Evolutionary conservation across 441 rosid genomes (phyloP).

Genomic region (Dalechampia spathulata): DNA sequence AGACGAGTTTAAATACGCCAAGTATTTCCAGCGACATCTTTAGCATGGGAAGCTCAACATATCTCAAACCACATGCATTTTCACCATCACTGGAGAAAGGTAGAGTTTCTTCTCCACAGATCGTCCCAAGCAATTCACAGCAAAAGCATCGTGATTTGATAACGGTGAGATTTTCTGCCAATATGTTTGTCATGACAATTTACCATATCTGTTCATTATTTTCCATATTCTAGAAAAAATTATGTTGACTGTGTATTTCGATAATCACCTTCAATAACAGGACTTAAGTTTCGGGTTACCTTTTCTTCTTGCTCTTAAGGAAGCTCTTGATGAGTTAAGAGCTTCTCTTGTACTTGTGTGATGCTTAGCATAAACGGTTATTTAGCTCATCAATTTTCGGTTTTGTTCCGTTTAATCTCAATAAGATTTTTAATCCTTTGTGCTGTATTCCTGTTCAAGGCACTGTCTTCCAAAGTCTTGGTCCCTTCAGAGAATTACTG

Average conservation of each 20-base stretch:
- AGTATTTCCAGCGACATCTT: conserved; percentile 18
- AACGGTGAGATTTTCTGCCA: conserved; percentile 28
- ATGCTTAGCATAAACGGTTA: neutral
- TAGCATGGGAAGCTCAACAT: conserved; percentile 24
- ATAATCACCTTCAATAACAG: neutral
- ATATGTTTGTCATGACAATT: neutral
- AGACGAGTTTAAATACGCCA: conserved; percentile 20
- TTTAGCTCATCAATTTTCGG: neutral
- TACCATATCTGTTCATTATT: neutral
- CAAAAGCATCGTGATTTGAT: conserved; percentile 2
- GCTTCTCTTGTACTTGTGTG: neutral
- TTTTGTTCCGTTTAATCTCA: neutral
- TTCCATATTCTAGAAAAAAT: neutral
- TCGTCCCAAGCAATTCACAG: conserved; percentile 10
- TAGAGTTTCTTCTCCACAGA: conserved; percentile 25
- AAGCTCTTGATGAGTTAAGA: neutral
- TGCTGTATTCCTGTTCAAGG: conserved; percentile 17
- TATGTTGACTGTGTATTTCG: neutral
- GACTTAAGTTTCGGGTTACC: neutral
- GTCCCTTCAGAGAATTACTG: conserved; percentile 19
- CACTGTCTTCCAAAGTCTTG: conserved; percentile 16
- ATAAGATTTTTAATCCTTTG: conserved; percentile 3
- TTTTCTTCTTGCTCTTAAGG: neutral
- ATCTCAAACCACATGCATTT: conserved; percentile 27
- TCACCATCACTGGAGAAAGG: conserved; percentile 27